phyloP scores from a whole-genome alignment of 1,139 yeast genomes.

The Candida buenavistaensis region DNA sequence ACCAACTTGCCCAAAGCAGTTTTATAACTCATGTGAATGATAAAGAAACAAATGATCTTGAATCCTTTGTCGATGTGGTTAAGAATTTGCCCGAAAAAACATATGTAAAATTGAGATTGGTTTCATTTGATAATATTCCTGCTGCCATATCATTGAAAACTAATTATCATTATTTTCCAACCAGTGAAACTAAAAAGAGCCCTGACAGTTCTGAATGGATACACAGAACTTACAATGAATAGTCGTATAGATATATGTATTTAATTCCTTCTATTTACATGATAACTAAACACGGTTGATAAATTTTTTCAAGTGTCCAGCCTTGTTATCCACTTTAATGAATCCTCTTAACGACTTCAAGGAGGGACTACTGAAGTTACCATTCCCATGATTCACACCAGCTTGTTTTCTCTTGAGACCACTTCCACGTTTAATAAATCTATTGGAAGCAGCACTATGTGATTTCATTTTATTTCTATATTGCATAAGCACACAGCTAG shows the following conservation, averaged over 20 bases:
- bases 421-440: slow-evolving; percentile 71
- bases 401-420: slow-evolving; percentile 65
- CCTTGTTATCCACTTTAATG: slow-evolving; percentile 52
- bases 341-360: slow-evolving; percentile 66
- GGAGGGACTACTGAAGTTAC: slow-evolving; percentile 74
- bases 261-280: slow-evolving; percentile 1
- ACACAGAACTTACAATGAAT: slow-evolving; percentile 29
- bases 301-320: slow-evolving; percentile 52
- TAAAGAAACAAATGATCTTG: slow-evolving; percentile 65
- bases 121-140: slow-evolving; percentile 83
- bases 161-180: slow-evolving; percentile 89
- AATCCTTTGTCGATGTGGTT: slow-evolving; percentile 62
- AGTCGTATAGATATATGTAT: slow-evolving; percentile 5
- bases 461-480: slow-evolving; percentile 59
- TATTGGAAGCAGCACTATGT: slow-evolving; percentile 76
- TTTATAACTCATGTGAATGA: slow-evolving; percentile 91
- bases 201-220: slow-evolving; percentile 50
- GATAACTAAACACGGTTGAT: slow-evolving; percentile 5
- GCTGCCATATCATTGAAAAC: slow-evolving; percentile 84
- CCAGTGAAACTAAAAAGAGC: slow-evolving; percentile 61
- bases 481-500: slow-evolving; percentile 29
- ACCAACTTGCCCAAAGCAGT: slow-evolving; percentile 75
- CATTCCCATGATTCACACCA: slow-evolving; percentile 91
- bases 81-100: slow-evolving; percentile 72
- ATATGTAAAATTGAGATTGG: slow-evolving; percentile 77